Percentiles rank a stretch among this genome's conserved stretches.
phyloP scores from a whole-genome alignment of 176 grass and related monocot species.

The Alloteropsis semialata region DNA sequence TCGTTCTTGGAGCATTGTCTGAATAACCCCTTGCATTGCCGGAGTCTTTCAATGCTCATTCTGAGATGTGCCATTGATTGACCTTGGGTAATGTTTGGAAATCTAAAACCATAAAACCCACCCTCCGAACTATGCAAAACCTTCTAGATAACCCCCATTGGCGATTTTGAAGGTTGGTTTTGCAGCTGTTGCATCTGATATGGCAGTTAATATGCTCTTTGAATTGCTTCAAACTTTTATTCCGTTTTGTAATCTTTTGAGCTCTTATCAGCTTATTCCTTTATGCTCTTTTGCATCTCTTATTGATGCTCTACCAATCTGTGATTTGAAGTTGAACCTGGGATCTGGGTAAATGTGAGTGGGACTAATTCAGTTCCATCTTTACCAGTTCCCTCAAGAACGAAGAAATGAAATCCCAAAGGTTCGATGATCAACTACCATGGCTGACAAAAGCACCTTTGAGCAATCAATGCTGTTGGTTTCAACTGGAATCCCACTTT shows the following conservation, averaged over 20 bases:
- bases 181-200: not conserved
- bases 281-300: not conserved
- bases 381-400: too few relatives aligned
- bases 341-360: not conserved
- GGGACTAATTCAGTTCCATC: too few relatives aligned
- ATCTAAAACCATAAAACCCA: not conserved
- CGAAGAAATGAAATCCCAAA: not conserved
- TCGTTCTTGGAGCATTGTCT: not conserved
- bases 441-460: conserved; percentile 20
- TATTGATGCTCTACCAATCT: not conserved
- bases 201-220: not conserved
- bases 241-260: not conserved
- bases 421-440: conserved; percentile 21
- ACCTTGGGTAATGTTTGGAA: not conserved
- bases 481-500: not conserved
- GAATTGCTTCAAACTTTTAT: not conserved
- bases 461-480: not conserved
- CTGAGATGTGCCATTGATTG: not conserved
- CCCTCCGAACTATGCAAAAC: not conserved
- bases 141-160: not conserved
- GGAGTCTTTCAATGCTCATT: not conserved
- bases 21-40: not conserved
- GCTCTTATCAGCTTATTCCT: not conserved
- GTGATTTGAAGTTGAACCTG: not conserved
- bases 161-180: not conserved